phyloP scores from a whole-genome alignment of 345 rosid species.

The Lenwebbia sp. region DNA sequence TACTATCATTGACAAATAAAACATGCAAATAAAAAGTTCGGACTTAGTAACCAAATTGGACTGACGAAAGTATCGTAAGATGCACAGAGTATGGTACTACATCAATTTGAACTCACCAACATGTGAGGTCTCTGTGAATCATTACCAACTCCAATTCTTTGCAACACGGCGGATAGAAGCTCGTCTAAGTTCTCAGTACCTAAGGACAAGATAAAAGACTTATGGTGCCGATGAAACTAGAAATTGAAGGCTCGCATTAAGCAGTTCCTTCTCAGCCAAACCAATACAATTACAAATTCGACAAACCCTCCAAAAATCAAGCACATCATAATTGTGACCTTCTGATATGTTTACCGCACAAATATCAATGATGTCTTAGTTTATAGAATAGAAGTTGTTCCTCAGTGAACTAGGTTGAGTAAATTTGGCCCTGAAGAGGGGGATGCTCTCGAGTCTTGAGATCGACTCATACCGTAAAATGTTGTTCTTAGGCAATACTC shows the following conservation, averaged over 20 bases:
- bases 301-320: neutral
- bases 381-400: neutral
- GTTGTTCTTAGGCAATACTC: constrained; percentile 7
- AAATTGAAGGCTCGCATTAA: neutral
- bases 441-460: neutral
- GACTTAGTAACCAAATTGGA: neutral
- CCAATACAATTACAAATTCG: neutral
- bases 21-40: neutral
- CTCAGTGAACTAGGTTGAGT: neutral
- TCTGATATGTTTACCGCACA: neutral
- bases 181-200: constrained; percentile 68
- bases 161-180: constrained; percentile 51
- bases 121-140: constrained; percentile 48
- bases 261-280: neutral
- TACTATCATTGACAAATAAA: constrained; percentile 22
- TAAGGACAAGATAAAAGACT: constrained; percentile 1
- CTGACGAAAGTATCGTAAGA: neutral
- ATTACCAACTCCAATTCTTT: constrained; percentile 46
- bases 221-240: neutral
- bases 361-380: neutral
- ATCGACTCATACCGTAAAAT: neutral
- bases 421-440: neutral
- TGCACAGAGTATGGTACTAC: neutral
- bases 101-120: constrained; percentile 35
- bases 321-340: neutral